Evolutionary conservation across 148 eudicot species (phyloP).

Genomic region (Fagopyrum tataricum): DNA sequence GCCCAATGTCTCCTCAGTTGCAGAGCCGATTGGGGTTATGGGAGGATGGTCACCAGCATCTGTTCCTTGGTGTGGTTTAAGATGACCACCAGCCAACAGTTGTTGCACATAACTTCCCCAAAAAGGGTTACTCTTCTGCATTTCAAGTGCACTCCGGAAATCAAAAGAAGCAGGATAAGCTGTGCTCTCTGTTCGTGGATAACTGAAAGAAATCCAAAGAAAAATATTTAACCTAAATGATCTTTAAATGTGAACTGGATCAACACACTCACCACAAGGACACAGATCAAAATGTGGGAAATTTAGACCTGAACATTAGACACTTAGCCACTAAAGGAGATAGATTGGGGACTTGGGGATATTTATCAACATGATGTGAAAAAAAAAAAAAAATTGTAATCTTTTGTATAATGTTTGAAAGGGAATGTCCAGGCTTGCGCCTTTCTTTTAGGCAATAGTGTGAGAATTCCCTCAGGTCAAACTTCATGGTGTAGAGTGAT

Average conservation of each 20-base stretch:
- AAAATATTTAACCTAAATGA: not conserved
- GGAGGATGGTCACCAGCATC: conserved; percentile 98
- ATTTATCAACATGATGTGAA: not conserved
- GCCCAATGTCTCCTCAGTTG: conserved; percentile 75
- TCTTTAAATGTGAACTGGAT: not conserved
- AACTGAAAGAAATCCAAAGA: conserved; percentile 29
- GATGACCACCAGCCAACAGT: conserved; percentile 52
- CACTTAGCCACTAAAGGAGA: not conserved
- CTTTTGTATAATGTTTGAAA: conserved; percentile 8
- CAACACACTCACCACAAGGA: not conserved
- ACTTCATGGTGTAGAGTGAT: not conserved
- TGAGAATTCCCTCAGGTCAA: not conserved
- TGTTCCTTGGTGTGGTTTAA: conserved; percentile 70
- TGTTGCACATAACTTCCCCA: conserved; percentile 60
- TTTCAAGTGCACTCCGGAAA: conserved; percentile 61
- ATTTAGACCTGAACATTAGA: not conserved
- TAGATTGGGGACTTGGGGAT: not conserved
- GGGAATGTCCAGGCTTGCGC: not conserved
- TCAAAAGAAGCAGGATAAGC: conserved; percentile 93
- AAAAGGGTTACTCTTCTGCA: conserved; percentile 41
- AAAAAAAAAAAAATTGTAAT: not conserved
- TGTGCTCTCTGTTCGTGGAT: conserved; percentile 96
- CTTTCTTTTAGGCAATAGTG: not conserved
- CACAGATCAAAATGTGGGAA: not conserved
- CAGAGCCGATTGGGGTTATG: conserved; percentile 85